Percentiles rank a stretch among this genome's conserved stretches.
Conservation (phyloP, 2,329 filamentous ascomycete genomes). For the Nemania diffusa region DNA sequence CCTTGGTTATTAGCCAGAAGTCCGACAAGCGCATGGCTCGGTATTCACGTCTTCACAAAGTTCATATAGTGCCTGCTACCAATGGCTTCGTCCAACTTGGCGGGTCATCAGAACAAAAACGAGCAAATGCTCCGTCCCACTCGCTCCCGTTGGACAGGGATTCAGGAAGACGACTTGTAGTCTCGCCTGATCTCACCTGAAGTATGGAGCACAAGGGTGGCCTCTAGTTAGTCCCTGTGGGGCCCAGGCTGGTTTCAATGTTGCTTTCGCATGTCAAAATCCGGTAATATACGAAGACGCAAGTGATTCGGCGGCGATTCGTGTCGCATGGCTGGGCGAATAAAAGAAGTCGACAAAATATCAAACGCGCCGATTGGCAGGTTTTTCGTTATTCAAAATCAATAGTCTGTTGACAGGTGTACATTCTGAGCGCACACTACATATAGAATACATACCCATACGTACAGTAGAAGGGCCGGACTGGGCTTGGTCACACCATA, state of each 20-base stretch:
- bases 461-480: constrained; percentile 5
- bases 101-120: constrained; percentile 6
- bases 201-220: constrained; percentile 43
- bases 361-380: constrained; percentile 35
- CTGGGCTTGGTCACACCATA: constrained; percentile 30
- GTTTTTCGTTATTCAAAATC: constrained; percentile 29
- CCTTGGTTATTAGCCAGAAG: constrained; percentile 9
- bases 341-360: constrained; percentile 30
- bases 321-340: constrained; percentile 45
- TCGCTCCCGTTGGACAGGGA: constrained; percentile 27
- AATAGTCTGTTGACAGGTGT: constrained; percentile 35
- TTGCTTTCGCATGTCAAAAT: constrained; percentile 29
- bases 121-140: constrained; percentile 3
- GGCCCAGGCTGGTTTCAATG: constrained; percentile 29
- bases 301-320: constrained; percentile 39
- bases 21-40: not conserved
- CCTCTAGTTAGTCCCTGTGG: constrained; percentile 33
- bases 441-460: not conserved
- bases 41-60: not conserved
- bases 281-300: constrained; percentile 35
- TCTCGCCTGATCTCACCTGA: constrained; percentile 50
- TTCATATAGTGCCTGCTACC: not conserved
- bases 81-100: not conserved
- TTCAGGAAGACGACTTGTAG: constrained; percentile 32
- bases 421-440: constrained; percentile 10